Conservation (phyloP, 2,329 filamentous ascomycete genomes). For the Talaromyces sp. region DNA sequence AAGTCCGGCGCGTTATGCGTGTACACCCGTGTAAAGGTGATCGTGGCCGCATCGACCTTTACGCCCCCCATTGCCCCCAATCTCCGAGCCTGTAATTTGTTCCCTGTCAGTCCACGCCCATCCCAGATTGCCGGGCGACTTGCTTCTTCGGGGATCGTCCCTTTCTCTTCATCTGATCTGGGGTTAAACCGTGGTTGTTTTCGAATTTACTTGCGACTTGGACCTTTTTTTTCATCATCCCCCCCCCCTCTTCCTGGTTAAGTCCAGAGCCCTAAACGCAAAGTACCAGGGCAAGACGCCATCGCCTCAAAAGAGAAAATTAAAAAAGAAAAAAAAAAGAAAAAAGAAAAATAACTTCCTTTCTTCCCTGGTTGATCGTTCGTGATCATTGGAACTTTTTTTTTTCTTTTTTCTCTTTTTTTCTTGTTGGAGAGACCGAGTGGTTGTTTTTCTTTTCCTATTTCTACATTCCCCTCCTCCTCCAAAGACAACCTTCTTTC, state of each 20-base stretch:
- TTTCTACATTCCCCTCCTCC: slow-evolving; percentile 10
- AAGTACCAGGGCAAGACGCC: background rate
- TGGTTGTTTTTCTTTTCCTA: slow-evolving; percentile 1
- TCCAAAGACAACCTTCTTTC: slow-evolving; percentile 6
- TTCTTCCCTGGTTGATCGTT: background rate
- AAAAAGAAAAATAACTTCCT: background rate
- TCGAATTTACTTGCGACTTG: slow-evolving; percentile 1
- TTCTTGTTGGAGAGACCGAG: slow-evolving; percentile 4
- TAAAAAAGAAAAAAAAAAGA: background rate
- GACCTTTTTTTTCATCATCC: background rate
- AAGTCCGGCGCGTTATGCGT: slow-evolving; percentile 7
- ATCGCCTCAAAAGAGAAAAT: background rate
- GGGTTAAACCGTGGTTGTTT: slow-evolving; percentile 3
- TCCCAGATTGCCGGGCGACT: background rate
- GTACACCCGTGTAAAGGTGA: background rate
- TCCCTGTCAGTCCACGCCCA: background rate
- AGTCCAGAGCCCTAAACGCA: slow-evolving; percentile 1
- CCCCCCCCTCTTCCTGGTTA: background rate
- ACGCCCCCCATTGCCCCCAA: background rate
- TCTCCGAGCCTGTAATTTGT: background rate
- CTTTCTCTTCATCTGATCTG: slow-evolving; percentile 4
- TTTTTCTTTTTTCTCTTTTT: slow-evolving; percentile 4
- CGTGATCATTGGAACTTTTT: background rate
- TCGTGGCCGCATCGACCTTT: background rate
- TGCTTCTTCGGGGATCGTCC: slow-evolving; percentile 8